phyloP scores from a whole-genome alignment of 1,284 basidiomycete genomes.

The Meira nashicola region DNA sequence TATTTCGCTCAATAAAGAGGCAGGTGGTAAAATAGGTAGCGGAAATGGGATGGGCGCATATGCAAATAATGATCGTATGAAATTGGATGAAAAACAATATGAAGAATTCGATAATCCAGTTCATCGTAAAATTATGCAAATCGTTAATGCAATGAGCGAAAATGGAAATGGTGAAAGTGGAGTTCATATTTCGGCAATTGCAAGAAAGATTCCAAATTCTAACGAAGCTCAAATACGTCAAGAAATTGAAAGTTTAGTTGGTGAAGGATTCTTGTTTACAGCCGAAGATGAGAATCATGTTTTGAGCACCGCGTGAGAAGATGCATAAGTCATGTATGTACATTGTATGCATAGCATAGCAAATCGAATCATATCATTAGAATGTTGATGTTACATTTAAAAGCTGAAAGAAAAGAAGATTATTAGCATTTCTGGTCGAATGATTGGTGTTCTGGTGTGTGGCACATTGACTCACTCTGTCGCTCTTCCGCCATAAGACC shows the following conservation, averaged over 20 bases:
- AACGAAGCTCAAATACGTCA: too few species aligned
- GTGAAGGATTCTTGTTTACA: slow-evolving; percentile 11
- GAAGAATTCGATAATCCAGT: slow-evolving; percentile 8
- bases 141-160: background rate
- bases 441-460: background rate
- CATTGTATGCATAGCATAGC: too few species aligned
- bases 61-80: too few species aligned
- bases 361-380: too few species aligned
- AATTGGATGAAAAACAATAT: background rate
- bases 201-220: background rate
- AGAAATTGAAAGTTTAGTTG: background rate
- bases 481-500: slow-evolving; percentile 51
- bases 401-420: too few species aligned
- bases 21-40: background rate
- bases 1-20: slow-evolving; percentile 30
- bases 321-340: too few species aligned
- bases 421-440: background rate
- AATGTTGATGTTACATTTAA: too few species aligned
- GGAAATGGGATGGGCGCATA: background rate
- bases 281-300: slow-evolving; percentile 15
- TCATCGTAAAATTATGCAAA: slow-evolving; percentile 5
- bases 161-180: background rate
- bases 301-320: background rate
- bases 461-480: slow-evolving; percentile 45
- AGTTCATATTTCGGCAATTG: slow-evolving; percentile 4